phyloP scores from a whole-genome alignment of 352 stramenopile species.

The Phytophthora sp. region DNA sequence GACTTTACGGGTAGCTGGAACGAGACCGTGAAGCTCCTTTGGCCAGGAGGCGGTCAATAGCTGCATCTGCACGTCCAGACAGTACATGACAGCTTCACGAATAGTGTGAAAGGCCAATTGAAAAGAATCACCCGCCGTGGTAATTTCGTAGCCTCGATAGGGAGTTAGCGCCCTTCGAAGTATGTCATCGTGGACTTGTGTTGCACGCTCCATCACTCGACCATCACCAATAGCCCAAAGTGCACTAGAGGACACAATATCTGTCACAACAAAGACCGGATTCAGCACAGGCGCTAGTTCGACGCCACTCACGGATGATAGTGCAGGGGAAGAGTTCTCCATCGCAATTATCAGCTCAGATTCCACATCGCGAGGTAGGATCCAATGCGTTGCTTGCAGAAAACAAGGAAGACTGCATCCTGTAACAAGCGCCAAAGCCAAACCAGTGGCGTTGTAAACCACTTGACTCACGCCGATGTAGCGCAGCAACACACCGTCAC shows the following conservation, averaged over 20 bases:
- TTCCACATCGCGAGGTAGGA: constrained; percentile 31
- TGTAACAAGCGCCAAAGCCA: constrained; percentile 29
- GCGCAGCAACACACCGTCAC: neutral
- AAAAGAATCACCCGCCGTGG: constrained; percentile 44
- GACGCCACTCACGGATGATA: neutral
- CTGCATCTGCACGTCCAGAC: constrained; percentile 44
- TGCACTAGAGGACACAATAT: constrained; percentile 49
- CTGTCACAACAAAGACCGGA: constrained; percentile 50
- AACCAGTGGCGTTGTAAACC: constrained; percentile 29
- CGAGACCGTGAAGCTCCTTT: constrained; percentile 31
- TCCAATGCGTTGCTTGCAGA: constrained; percentile 10
- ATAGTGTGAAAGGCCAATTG: constrained; percentile 50
- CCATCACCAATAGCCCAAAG: constrained; percentile 35
- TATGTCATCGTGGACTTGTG: constrained; percentile 42
- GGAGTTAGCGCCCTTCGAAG: constrained; percentile 28
- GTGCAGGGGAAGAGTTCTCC: neutral
- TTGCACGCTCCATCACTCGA: constrained; percentile 29
- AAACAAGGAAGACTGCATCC: constrained; percentile 28
- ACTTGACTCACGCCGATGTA: constrained; percentile 34
- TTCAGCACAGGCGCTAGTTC: constrained; percentile 6
- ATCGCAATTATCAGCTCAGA: constrained; percentile 15
- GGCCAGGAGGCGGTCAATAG: constrained; percentile 40
- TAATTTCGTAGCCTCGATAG: constrained; percentile 52
- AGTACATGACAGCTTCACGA: constrained; percentile 43
- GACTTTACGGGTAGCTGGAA: constrained; percentile 30